A percentile compares a stretch with the other conserved stretches of the same genome.
Conservation (phyloP, 106 monocot genomes). For the Cymbidium sinense region DNA sequence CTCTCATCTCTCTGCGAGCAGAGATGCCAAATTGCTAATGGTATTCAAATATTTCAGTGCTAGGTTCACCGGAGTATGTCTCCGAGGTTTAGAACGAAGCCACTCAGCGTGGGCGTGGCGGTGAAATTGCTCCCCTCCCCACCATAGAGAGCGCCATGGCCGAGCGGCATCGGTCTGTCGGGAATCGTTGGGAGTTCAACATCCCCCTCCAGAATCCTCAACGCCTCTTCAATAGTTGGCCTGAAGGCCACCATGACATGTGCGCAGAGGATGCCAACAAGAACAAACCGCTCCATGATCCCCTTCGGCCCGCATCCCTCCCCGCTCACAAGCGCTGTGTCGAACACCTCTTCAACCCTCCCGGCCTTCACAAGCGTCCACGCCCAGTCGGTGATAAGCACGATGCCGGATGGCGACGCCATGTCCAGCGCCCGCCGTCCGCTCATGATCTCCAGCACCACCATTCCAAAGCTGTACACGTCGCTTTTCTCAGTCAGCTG, state of each 20-base stretch:
- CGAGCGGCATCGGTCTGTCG: constrained; percentile 45
- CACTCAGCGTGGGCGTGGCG: constrained; percentile 28
- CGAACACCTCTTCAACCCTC: constrained; percentile 47
- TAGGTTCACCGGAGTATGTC: constrained; percentile 44
- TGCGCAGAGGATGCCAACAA: constrained; percentile 70
- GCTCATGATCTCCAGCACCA: constrained; percentile 72
- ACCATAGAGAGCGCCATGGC: constrained; percentile 7
- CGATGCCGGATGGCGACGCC: constrained; percentile 24
- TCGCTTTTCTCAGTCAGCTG: constrained; percentile 97
- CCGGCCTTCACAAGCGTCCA: constrained; percentile 71
- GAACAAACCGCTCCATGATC: constrained; percentile 66
- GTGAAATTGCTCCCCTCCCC: constrained; percentile 20
- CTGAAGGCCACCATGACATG: constrained; percentile 70
- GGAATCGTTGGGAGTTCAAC: constrained; percentile 46
- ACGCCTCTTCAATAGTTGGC: constrained; percentile 65
- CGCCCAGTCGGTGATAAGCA: constrained; percentile 85
- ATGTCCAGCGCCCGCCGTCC: constrained; percentile 68
- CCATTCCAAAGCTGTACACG: constrained; percentile 85
- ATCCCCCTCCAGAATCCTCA: constrained; percentile 76
- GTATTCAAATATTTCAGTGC: not conserved
- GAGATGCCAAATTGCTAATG: no score
- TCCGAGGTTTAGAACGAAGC: constrained; percentile 12
- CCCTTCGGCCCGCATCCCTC: constrained; percentile 26
- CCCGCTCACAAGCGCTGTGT: constrained; percentile 14
- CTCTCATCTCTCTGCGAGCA: no score